Evolutionary conservation across 352 stramenopile species (phyloP), one percentile per base, ranked within the genome.

Genomic region (Thalassiosira hispida): DNA sequence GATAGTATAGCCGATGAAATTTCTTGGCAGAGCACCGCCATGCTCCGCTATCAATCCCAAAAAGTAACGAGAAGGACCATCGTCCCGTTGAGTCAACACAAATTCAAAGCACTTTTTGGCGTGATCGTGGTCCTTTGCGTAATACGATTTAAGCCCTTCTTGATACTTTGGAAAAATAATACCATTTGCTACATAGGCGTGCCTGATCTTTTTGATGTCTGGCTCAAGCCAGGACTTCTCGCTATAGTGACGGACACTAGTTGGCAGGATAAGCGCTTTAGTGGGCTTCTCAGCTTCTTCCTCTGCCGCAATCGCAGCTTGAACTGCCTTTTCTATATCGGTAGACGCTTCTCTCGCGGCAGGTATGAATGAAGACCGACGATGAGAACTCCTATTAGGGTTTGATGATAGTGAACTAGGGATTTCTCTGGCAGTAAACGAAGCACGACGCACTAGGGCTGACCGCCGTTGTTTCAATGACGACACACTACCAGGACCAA

Each of bases 1-100:
- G 52, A 76, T 33, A 59, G 14, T 60, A 14, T 79, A 84, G 3
- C 68, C 79, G 23, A 77, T 72, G 38, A 93, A 93, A 65, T 84
- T 51, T 14, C 44, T 63, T 16, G 88, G 88, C 42, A 84, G 86
- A 2, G 71, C 47, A 29, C 84, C 65, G 68, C 81, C 71, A 65
- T 92, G 46, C 40, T 88, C 77, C 22, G 86, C 52, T 31, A 93
- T 93, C 44, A 78, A 38, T 40, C 86, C 69, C 35, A 92, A 72
- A 72, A 87, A 92, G 49, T 91, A 89, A 44, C 66, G 40, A 23
- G 86, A 91, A 46, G 88, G 88, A 22, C 88, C 88, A 75, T 93
- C 88, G 22, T 91, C 84, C 60, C 85, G 83, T 31, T 77, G 64
- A 16, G 82, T 71, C 57, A 91, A 56, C 51, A 91, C 79, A 35